Evolutionary conservation across 805 yeast species (phyloP).

Genomic region (Tetrapisispora pingtungensis): DNA sequence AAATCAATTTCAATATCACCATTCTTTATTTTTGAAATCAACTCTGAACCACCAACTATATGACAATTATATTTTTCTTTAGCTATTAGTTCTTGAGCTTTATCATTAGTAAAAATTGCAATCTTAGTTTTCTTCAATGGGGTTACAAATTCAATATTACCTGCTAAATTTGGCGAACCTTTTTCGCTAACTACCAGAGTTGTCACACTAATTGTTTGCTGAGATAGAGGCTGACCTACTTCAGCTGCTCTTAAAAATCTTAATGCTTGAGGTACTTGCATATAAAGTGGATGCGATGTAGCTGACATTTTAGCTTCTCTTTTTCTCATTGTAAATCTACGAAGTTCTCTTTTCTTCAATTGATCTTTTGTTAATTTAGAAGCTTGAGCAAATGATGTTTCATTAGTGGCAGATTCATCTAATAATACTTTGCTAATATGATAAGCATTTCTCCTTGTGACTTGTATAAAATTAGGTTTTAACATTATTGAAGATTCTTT

Average conservation of each 20-base stretch:
- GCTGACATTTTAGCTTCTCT: conserved; percentile 35
- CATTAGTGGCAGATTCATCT: conserved; percentile 8
- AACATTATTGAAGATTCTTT: not conserved
- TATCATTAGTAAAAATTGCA: conserved; percentile 56
- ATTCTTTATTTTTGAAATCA: conserved; percentile 50
- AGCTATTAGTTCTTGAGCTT: conserved; percentile 43
- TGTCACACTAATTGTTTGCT: conserved; percentile 59
- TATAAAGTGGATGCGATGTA: conserved; percentile 48
- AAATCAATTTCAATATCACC: conserved; percentile 44
- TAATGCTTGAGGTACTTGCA: conserved; percentile 64
- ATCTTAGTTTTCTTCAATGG: conserved; percentile 58
- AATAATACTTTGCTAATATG: conserved; percentile 5
- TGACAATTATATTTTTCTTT: conserved; percentile 46
- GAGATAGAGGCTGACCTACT: conserved; percentile 70
- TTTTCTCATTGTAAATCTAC: conserved; percentile 30
- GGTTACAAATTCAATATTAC: conserved; percentile 61
- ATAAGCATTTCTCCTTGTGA: conserved; percentile 7
- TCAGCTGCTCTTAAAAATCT: conserved; percentile 79
- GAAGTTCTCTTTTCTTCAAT: conserved; percentile 29
- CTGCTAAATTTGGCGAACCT: conserved; percentile 68
- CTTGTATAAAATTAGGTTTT: not conserved
- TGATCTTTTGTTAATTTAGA: conserved; percentile 24
- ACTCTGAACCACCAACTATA: conserved; percentile 61
- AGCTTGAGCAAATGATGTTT: conserved; percentile 4
- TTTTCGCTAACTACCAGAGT: conserved; percentile 58